Conservation (phyloP, 2,329 filamentous ascomycete genomes). For the Mycosphaerella sp. region DNA sequence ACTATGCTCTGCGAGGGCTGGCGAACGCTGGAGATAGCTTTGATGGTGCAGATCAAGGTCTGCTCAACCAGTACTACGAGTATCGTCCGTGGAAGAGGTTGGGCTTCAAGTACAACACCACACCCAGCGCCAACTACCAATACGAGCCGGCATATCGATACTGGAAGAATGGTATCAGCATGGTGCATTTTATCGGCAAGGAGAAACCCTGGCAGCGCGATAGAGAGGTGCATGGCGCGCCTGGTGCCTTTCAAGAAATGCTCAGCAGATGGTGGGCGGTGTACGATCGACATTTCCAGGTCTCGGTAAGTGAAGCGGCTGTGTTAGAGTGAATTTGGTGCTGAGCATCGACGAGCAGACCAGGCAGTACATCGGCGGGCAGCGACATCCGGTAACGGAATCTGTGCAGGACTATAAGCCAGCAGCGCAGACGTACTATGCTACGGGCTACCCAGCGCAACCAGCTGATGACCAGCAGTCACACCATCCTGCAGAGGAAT, state of each 20-base stretch:
- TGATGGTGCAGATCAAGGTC: constrained; percentile 91
- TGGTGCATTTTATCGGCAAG: constrained; percentile 90
- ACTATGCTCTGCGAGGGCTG: constrained; percentile 75
- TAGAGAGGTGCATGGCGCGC: constrained; percentile 43
- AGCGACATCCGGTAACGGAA: constrained; percentile 8
- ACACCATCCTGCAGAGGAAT: constrained; percentile 7
- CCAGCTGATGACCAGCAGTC: constrained; percentile 15
- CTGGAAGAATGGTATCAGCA: constrained; percentile 80
- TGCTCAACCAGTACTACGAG: constrained; percentile 91
- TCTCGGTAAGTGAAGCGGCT: constrained; percentile 24
- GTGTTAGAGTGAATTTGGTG: neutral
- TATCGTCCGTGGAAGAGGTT: constrained; percentile 70
- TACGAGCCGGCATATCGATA: constrained; percentile 93
- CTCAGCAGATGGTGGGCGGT: constrained; percentile 88
- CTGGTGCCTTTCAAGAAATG: constrained; percentile 72
- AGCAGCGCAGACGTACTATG: constrained; percentile 17
- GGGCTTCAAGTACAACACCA: constrained; percentile 96
- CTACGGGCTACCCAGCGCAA: constrained; percentile 26
- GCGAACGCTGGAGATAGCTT: constrained; percentile 86
- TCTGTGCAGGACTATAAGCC: constrained; percentile 9
- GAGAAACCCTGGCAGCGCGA: constrained; percentile 72
- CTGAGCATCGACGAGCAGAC: constrained; percentile 14
- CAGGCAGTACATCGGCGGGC: constrained; percentile 18
- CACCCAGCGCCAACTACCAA: constrained; percentile 93
- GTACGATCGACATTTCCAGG: constrained; percentile 77